Evolutionary conservation across 495 filamentous ascomycete genomes (phyloP).

Genomic region (Aspergillus nidulans): DNA sequence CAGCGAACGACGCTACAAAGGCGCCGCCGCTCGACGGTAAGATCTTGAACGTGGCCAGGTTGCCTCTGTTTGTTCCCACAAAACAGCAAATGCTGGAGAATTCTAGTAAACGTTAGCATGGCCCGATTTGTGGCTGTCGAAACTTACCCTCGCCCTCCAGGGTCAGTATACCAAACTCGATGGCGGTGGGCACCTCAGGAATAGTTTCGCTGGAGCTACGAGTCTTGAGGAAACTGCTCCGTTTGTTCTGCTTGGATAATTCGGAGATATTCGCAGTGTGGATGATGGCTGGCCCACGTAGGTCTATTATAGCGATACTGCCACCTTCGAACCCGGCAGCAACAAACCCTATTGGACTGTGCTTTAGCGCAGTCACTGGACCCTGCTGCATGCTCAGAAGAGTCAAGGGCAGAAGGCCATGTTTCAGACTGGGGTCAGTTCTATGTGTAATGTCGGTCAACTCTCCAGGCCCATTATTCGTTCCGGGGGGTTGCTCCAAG

Average conservation of each 20-base stretch:
- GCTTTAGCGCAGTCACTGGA: conserved; percentile 67
- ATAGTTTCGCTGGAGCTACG: conserved; percentile 42
- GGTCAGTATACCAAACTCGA: conserved; percentile 93
- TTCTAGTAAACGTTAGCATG: conserved; percentile 41
- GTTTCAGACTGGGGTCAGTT: conserved; percentile 72
- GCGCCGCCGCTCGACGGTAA: conserved; percentile 63
- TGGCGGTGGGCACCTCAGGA: conserved; percentile 66
- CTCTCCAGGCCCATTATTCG: conserved; percentile 48
- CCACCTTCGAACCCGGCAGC: conserved; percentile 80
- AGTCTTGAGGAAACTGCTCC: conserved; percentile 58
- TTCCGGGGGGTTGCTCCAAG: conserved; percentile 51
- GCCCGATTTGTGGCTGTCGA: background rate
- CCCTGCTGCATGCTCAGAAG: conserved; percentile 80
- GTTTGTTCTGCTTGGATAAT: conserved; percentile 63
- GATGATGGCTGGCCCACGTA: conserved; percentile 86
- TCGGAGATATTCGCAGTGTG: conserved; percentile 63
- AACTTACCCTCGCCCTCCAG: conserved; percentile 72
- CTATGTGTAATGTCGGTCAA: conserved; percentile 70
- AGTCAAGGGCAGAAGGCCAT: conserved; percentile 75
- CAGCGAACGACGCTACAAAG: conserved; percentile 70
- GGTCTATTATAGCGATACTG: conserved; percentile 72
- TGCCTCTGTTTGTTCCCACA: conserved; percentile 80
- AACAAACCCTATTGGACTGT: conserved; percentile 89
- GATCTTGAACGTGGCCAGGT: conserved; percentile 83
- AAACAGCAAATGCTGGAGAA: conserved; percentile 94